These are phyloP conservation scores for Syzygium aromaticum DNA, from an alignment of 345 rosid genomes.

Conservation along the genomic window DNA sequence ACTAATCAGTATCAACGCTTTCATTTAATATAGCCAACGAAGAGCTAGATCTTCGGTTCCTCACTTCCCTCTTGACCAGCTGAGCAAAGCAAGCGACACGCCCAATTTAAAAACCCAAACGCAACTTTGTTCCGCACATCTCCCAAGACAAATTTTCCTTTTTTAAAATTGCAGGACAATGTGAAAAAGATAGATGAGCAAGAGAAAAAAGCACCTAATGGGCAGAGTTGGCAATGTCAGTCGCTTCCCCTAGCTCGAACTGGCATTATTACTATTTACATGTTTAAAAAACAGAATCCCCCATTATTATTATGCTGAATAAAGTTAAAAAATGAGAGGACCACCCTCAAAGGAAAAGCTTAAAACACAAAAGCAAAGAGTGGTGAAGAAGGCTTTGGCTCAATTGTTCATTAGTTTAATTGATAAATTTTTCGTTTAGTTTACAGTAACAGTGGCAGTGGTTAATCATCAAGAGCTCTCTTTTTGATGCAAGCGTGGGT, in stretches of 20 bases:
- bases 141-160: slow-evolving; percentile 7
- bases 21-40: neutral
- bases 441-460: slow-evolving; percentile 74
- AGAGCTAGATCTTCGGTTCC: slow-evolving; percentile 24
- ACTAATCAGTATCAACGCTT: neutral
- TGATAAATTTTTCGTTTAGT: neutral
- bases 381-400: neutral
- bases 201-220: slow-evolving; percentile 7
- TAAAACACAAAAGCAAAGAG: neutral
- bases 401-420: neutral
- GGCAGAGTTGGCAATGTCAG: slow-evolving; percentile 73
- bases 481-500: slow-evolving; percentile 98
- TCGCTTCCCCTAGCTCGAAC: slow-evolving; percentile 24
- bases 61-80: slow-evolving; percentile 24
- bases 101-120: slow-evolving; percentile 19
- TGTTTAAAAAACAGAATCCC: neutral
- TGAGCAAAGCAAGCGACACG: neutral
- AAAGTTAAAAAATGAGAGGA: neutral
- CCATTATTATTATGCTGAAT: neutral
- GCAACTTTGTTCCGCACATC: slow-evolving; percentile 17
- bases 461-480: slow-evolving; percentile 87
- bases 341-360: neutral
- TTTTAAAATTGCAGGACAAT: slow-evolving; percentile 10
- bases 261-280: slow-evolving; percentile 15
- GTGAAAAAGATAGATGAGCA: slow-evolving; percentile 6